Evolutionary conservation across 164 flowering plant species (phyloP).

Genomic region (Santalum album): DNA sequence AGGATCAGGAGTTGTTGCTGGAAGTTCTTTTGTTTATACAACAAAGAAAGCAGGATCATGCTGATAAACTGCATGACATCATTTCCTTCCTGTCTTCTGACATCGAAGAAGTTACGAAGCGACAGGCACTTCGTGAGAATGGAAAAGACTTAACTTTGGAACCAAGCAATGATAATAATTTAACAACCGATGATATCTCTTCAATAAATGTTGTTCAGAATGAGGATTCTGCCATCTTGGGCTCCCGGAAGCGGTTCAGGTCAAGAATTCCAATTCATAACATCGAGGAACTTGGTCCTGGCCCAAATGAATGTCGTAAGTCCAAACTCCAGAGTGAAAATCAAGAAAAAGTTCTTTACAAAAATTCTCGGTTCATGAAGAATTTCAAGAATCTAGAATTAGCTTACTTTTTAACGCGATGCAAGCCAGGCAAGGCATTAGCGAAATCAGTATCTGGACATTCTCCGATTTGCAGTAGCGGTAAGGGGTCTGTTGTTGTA

Average conservation of each 20-base stretch:
- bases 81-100: conserved; percentile 64
- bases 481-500: conserved; percentile 44
- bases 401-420: conserved; percentile 73
- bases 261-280: conserved; percentile 20
- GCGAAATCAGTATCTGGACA: conserved; percentile 23
- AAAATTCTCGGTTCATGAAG: conserved; percentile 67
- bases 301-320: conserved; percentile 20
- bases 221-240: conserved; percentile 35
- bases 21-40: conserved; percentile 68
- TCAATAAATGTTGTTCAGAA: conserved; percentile 19
- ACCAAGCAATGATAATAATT: conserved; percentile 21
- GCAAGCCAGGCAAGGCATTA: conserved; percentile 31
- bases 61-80: conserved; percentile 53
- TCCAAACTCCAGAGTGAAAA: conserved; percentile 21
- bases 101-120: conserved; percentile 63
- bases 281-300: conserved; percentile 30
- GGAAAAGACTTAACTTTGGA: conserved; percentile 31
- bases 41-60: conserved; percentile 67
- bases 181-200: conserved; percentile 22
- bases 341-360: conserved; percentile 35
- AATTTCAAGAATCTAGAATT: conserved; percentile 80
- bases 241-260: conserved; percentile 55
- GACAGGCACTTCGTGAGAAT: conserved; percentile 33
- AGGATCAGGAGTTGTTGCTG: conserved; percentile 75
- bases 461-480: conserved; percentile 41